Evolutionary conservation across 2,329 filamentous ascomycete genomes (phyloP), one percentile per base, ranked within the genome.

Genomic region (Dryadomyces quercivorus): DNA sequence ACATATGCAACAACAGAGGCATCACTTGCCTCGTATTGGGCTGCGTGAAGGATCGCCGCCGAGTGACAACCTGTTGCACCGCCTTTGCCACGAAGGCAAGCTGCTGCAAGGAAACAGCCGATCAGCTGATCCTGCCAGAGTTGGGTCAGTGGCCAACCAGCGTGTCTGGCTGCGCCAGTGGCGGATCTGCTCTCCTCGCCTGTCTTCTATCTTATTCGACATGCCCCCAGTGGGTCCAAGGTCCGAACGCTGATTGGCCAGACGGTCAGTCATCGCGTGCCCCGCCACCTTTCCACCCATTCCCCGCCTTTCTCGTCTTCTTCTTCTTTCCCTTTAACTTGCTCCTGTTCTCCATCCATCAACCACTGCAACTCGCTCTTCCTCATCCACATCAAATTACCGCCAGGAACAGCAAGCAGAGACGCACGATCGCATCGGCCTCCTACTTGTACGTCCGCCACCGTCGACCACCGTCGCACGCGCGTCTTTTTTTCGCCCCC

Each of bases 211-310:
- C 6, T 22, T 50, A 31, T 20, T 20, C 20, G 46, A 50, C 16
- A 34, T 51, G 54, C 15, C 38, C 38, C 42, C 15, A 44, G 42
- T 53, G 59, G 59, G 48, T 26, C 54, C 9, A 12, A 15, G 6
- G 2, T 4, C 21, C 1, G 5, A 7, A 18, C 9, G 5, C 0
- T 58, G 46, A 60, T 60, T 59, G 58, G 59, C 20, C 16, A 1
- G 12, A 2, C 40, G 2, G 18, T 40, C 46, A 46, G n/a, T 26
- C 47, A 55, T 54, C 53, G 56, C 55, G 56, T 59, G 59, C 59
- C 59, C 59, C 59, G 59, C 59, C 59, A 60, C 57, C 49, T 50
- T 45, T 3, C 51, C 42, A 43, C 53, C 53, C 48, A 36, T 45
- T 56, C 53, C 56, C 58, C 55, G 52, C 51, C 55, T 56, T 51